These are phyloP conservation scores for Ganoderma boninense DNA, from an alignment of 1,284 basidiomycete genomes.

Conservation along the genomic window DNA sequence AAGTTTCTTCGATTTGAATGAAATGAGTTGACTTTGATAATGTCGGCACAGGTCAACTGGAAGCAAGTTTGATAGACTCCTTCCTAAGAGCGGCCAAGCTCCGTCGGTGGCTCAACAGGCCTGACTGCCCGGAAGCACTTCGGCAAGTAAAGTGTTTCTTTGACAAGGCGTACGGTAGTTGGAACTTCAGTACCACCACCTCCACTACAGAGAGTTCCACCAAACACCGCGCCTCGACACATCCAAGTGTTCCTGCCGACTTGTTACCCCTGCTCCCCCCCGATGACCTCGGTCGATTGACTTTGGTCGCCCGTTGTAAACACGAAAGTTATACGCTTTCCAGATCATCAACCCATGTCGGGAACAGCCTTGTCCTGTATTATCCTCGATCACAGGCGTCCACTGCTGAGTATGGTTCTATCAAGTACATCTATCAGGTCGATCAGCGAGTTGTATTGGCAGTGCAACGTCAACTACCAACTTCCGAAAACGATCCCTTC, in stretches of 20 bases:
- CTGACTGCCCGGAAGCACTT: constrained; percentile 11
- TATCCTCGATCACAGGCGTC: not conserved
- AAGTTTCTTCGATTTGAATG: not conserved
- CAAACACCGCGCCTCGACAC: not conserved
- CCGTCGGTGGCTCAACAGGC: constrained; percentile 10
- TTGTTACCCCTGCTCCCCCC: not conserved
- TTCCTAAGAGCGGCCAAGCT: too few relatives aligned
- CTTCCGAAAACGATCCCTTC: constrained; percentile 10
- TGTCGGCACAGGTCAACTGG: constrained; percentile 6
- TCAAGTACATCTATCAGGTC: constrained; percentile 17
- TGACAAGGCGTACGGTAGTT: not conserved
- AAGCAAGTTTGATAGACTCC: constrained; percentile 13
- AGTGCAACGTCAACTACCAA: constrained; percentile 7
- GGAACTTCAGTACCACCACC: not conserved
- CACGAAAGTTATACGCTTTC: not conserved
- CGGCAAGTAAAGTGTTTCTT: constrained; percentile 4
- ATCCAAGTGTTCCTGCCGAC: not conserved
- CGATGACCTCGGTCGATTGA: not conserved
- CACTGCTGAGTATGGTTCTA: constrained; percentile 8
- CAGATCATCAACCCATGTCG: constrained; percentile 8
- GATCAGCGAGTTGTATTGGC: constrained; percentile 9
- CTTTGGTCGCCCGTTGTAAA: not conserved
- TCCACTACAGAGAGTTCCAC: not conserved
- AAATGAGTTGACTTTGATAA: not conserved
- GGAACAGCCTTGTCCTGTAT: constrained; percentile 17